Conservation (phyloP, 225 moss, liverwort and hornwort genomes). For the Sphagnum tenellum region DNA sequence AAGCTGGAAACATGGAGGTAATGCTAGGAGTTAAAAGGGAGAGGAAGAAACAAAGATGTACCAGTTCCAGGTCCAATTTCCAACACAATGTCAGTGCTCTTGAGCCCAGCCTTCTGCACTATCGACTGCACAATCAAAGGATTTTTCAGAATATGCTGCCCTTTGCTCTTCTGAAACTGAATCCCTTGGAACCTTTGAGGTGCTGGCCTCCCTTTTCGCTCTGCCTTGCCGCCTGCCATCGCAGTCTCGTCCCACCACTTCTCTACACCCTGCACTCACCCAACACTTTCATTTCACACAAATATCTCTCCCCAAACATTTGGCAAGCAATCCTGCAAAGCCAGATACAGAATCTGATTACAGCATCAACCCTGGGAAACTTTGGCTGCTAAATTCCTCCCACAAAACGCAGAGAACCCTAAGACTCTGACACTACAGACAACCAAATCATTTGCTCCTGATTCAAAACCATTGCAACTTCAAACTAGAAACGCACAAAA, state of each 20-base stretch:
- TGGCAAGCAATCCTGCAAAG: too few species aligned
- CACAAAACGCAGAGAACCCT: too few species aligned
- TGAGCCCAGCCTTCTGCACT: conserved; percentile 81
- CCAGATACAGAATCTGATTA: too few species aligned
- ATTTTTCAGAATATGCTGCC: conserved; percentile 89
- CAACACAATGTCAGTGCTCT: conserved; percentile 76
- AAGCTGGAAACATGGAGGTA: too few species aligned
- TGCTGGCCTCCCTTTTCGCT: conserved; percentile 45
- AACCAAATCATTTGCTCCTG: too few species aligned
- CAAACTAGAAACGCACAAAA: too few species aligned
- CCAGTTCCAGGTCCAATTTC: conserved; percentile 92
- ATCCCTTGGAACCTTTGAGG: conserved; percentile 65
- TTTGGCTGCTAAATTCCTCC: too few species aligned
- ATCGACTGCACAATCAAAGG: conserved; percentile 82
- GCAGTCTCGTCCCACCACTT: conserved; percentile 33
- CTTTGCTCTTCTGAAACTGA: conserved; percentile 88
- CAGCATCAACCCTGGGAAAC: too few species aligned
- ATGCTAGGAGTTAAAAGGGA: background rate
- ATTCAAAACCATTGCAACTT: too few species aligned
- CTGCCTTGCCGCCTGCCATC: conserved; percentile 60
- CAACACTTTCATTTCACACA: too few species aligned
- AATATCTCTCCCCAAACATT: too few species aligned
- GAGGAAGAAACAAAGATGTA: conserved; percentile 7
- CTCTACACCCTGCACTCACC: conserved; percentile 12
- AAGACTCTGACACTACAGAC: too few species aligned